These are phyloP conservation scores for Fusarium sublunatum DNA, from an alignment of 2,329 filamentous ascomycete species.

Conservation along the genomic window DNA sequence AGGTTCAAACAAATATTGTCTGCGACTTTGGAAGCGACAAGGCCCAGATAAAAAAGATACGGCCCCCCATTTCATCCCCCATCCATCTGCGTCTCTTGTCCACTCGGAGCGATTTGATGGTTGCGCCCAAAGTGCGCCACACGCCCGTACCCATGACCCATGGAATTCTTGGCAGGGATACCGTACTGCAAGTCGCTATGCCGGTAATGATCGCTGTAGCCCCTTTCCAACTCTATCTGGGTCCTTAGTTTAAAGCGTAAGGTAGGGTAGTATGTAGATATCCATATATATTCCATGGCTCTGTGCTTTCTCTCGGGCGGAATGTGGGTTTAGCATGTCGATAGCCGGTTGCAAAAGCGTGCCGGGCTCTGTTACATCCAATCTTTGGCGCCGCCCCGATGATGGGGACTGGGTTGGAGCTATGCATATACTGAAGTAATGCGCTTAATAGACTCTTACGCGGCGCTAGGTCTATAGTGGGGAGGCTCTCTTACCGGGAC, in stretches of 20 bases:
- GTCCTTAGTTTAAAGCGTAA: background rate
- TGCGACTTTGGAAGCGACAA: conserved; percentile 15
- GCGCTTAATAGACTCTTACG: conserved; percentile 23
- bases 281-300: background rate
- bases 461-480: conserved; percentile 19
- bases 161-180: conserved; percentile 16
- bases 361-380: background rate
- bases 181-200: background rate
- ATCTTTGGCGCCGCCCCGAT: background rate
- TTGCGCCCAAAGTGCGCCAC: conserved; percentile 34
- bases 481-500: conserved; percentile 7
- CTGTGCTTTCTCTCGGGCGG: background rate
- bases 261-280: background rate
- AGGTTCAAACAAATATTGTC: conserved; percentile 16
- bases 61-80: conserved; percentile 20
- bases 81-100: conserved; percentile 4
- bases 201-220: conserved; percentile 18
- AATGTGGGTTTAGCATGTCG: conserved; percentile 10
- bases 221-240: conserved; percentile 5
- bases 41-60: conserved; percentile 26
- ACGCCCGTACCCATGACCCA: conserved; percentile 16
- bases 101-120: conserved; percentile 33
- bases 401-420: too few relatives aligned
- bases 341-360: background rate
- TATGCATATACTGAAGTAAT: background rate